These are phyloP conservation scores for Chamaecyparis obtusa DNA, from an alignment of 75 land plant genomes.

Conservation along the genomic window DNA sequence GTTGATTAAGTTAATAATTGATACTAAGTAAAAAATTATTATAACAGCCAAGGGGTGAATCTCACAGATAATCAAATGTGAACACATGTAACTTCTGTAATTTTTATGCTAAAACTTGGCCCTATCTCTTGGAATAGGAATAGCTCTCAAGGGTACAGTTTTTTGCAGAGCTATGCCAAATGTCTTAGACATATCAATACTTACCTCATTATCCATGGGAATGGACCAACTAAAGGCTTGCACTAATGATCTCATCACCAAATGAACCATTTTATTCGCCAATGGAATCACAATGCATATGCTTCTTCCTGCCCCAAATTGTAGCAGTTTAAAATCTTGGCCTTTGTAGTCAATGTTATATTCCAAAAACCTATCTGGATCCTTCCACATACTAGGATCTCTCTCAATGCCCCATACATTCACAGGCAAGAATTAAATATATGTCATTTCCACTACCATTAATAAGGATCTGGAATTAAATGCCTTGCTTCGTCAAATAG, in stretches of 20 bases:
- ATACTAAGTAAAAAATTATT: no score
- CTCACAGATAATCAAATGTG: no score
- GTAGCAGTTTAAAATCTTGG: background rate
- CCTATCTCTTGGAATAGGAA: background rate
- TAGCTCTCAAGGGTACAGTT: background rate
- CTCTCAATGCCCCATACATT: slow-evolving; percentile 16
- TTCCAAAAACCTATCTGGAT: slow-evolving; percentile 14
- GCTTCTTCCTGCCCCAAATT: slow-evolving; percentile 13
- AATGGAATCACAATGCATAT: background rate
- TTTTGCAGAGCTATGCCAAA: slow-evolving; percentile 1
- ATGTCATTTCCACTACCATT: no score
- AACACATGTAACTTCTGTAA: no score
- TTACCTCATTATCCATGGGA: background rate
- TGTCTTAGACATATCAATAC: background rate
- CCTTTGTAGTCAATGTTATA: slow-evolving; percentile 6
- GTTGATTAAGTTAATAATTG: no score
- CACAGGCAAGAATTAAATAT: background rate
- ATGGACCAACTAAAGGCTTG: slow-evolving; percentile 17
- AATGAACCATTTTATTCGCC: slow-evolving; percentile 6
- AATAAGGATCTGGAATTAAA: no score
- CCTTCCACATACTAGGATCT: slow-evolving; percentile 5
- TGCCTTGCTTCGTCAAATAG: no score
- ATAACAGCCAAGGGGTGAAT: no score
- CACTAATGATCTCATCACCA: slow-evolving; percentile 14
- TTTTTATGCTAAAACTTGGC: background rate